Conservation (phyloP, 2,329 filamentous ascomycete genomes). For the Exophiala mesophila region DNA sequence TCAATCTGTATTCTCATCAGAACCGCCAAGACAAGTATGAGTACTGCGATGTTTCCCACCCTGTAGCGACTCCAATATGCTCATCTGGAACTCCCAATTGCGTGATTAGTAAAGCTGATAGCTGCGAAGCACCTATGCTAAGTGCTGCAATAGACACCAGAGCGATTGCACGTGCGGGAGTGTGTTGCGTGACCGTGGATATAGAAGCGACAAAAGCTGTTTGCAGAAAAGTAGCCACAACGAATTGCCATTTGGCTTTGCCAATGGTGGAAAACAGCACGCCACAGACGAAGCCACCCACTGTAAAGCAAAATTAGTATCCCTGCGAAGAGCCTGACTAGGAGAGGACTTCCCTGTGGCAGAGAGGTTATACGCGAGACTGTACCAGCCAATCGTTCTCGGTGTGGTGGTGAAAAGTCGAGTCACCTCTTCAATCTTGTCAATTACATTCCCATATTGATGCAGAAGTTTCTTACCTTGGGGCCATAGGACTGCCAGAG, state of each 20-base stretch:
- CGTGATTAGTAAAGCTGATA: conserved; percentile 1
- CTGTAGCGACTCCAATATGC: conserved; percentile 6
- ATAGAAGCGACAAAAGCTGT: conserved; percentile 2
- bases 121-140: neutral
- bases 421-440: conserved; percentile 5
- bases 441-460: neutral
- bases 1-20: conserved; percentile 3
- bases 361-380: conserved; percentile 3
- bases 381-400: conserved; percentile 4
- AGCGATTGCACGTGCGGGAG: conserved; percentile 5
- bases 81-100: conserved; percentile 5
- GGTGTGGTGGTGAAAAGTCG: conserved; percentile 3
- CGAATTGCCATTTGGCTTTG: conserved; percentile 6
- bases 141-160: conserved; percentile 1
- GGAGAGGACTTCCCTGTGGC: neutral
- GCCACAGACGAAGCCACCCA: neutral
- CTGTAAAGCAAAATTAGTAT: neutral
- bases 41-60: neutral
- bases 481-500: conserved; percentile 11
- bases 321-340: neutral
- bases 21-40: neutral
- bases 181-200: conserved; percentile 6
- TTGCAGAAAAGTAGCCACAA: neutral
- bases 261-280: neutral
- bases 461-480: conserved; percentile 1